Conservation (phyloP, 129 eudicot species). For the Sambucus nigra region DNA sequence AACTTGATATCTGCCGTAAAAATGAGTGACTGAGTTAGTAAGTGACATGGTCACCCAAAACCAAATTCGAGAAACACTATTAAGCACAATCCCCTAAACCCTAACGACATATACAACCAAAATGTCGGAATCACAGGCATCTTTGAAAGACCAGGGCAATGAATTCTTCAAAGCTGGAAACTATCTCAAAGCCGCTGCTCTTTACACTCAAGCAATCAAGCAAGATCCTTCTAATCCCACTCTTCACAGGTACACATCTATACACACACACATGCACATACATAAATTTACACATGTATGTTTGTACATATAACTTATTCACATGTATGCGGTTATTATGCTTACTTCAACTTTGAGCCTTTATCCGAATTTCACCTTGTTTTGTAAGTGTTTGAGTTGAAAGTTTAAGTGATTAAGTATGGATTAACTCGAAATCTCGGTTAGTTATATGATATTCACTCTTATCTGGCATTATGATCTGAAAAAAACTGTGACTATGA, state of each 20-base stretch:
- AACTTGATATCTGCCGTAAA: too few relatives aligned
- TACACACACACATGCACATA: neutral
- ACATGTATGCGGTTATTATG: neutral
- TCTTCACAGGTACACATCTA: constrained; percentile 52
- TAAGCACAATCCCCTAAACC: neutral
- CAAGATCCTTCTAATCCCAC: constrained; percentile 77
- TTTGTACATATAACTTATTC: neutral
- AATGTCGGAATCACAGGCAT: constrained; percentile 60
- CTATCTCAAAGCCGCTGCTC: constrained; percentile 92
- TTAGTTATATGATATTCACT: too few relatives aligned
- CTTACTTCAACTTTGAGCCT: neutral
- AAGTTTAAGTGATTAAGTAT: neutral
- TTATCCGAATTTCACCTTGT: neutral
- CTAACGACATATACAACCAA: neutral
- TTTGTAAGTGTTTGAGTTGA: neutral
- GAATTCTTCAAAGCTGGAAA: constrained; percentile 84
- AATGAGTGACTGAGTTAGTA: neutral
- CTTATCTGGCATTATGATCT: too few relatives aligned
- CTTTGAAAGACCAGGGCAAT: constrained; percentile 90
- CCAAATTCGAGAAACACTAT: neutral
- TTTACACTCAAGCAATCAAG: constrained; percentile 96
- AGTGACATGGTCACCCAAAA: too few relatives aligned
- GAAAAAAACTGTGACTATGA: neutral
- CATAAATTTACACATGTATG: neutral
- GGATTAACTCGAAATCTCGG: neutral